These are phyloP conservation scores for Exserohilum turcica DNA, from an alignment of 2,329 filamentous ascomycete genomes.

Conservation along the genomic window DNA sequence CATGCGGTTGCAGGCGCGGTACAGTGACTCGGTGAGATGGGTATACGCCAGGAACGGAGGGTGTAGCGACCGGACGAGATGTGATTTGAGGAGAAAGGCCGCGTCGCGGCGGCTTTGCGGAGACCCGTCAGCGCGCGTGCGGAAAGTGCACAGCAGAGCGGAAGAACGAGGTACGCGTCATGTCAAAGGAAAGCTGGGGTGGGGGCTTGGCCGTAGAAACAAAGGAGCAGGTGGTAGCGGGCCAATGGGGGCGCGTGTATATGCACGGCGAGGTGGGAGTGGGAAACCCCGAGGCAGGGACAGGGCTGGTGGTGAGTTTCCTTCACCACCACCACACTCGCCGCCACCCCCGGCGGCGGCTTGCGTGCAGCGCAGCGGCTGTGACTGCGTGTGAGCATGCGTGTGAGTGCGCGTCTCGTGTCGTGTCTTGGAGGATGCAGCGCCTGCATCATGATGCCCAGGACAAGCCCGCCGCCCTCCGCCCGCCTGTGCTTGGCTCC, in stretches of 20 bases:
- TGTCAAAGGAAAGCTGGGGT: conserved; percentile 13
- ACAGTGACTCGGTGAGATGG: conserved; percentile 2
- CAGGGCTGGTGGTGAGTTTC: background rate
- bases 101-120: conserved; percentile 31
- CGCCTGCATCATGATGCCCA: too few relatives aligned
- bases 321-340: too few relatives aligned
- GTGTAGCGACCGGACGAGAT: background rate
- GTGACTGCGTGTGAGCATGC: too few relatives aligned
- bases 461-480: too few relatives aligned
- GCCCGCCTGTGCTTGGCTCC: too few relatives aligned
- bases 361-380: too few relatives aligned
- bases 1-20: background rate
- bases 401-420: too few relatives aligned
- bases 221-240: conserved; percentile 10
- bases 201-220: conserved; percentile 22
- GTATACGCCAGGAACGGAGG: background rate
- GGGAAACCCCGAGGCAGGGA: conserved; percentile 4
- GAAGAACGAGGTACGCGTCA: conserved; percentile 38
- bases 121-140: conserved; percentile 31
- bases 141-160: conserved; percentile 25
- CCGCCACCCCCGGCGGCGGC: too few relatives aligned
- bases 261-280: background rate
- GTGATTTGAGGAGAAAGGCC: conserved; percentile 16
- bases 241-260: conserved; percentile 16
- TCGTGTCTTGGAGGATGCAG: too few relatives aligned